A percentile compares a stretch with the other conserved stretches of the same genome.
Evolutionary conservation across 164 flowering plant genomes (phyloP).

Genomic region (Annona cherimola): DNA sequence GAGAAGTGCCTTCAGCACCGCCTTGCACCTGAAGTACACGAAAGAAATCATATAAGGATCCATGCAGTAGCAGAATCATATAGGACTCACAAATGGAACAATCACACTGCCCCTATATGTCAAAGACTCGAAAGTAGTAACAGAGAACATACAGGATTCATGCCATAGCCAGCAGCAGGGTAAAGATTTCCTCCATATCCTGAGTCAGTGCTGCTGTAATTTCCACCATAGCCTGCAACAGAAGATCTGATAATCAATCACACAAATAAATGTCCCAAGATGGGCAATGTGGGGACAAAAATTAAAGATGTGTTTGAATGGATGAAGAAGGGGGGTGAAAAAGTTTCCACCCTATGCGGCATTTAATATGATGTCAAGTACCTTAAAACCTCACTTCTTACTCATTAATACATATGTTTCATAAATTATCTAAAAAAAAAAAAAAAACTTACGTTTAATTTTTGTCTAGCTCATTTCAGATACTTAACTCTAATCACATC

Average conservation of each 20-base stretch:
- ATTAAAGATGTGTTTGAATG: no score
- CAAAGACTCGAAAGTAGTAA: not conserved
- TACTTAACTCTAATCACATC: no score
- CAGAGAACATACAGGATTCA: constrained; percentile 57
- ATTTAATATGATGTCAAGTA: no score
- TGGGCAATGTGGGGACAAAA: not conserved
- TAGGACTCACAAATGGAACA: not conserved
- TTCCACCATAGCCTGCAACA: constrained; percentile 55
- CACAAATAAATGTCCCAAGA: not conserved
- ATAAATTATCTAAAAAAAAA: no score
- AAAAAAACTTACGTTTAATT: no score
- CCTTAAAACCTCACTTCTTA: no score
- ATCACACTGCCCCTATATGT: not conserved
- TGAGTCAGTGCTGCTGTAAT: constrained; percentile 60
- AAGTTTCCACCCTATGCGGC: no score
- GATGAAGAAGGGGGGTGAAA: no score
- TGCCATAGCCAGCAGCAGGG: constrained; percentile 51
- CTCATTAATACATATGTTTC: no score
- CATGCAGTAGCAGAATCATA: not conserved
- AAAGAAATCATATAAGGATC: not conserved
- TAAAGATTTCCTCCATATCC: constrained; percentile 70
- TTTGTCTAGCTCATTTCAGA: no score
- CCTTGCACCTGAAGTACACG: constrained; percentile 45
- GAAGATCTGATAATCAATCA: constrained; percentile 8
- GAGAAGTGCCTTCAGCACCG: constrained; percentile 61